A percentile compares a stretch with the other conserved stretches of the same genome.
These are phyloP conservation scores for Tuber indicum DNA, from an alignment of 495 filamentous ascomycete species.

Conservation along the genomic window DNA sequence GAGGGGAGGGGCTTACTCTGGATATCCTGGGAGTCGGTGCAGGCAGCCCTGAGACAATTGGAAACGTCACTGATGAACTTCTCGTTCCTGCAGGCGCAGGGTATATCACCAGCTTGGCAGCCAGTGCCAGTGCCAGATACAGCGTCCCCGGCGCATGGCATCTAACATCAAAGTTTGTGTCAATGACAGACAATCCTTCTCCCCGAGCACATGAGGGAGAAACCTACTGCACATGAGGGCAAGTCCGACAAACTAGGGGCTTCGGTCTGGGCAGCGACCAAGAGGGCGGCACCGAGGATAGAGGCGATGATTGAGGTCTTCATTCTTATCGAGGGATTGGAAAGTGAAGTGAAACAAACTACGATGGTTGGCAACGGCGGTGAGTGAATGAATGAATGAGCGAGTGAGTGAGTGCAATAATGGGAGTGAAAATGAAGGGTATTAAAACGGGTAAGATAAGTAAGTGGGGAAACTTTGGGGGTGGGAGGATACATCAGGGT, in stretches of 20 bases:
- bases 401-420: background rate
- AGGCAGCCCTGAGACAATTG: constrained; percentile 59
- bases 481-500: background rate
- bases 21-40: constrained; percentile 51
- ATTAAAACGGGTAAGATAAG: constrained; percentile 7
- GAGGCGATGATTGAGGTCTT: constrained; percentile 43
- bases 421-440: background rate
- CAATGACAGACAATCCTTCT: background rate
- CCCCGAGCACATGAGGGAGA: background rate
- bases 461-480: background rate
- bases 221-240: constrained; percentile 11
- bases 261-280: constrained; percentile 28
- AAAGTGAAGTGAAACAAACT: constrained; percentile 7
- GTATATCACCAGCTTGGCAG: constrained; percentile 47
- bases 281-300: constrained; percentile 24
- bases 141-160: constrained; percentile 11
- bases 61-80: constrained; percentile 57
- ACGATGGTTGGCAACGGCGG: background rate
- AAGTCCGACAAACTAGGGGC: background rate
- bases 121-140: constrained; percentile 39
- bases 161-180: constrained; percentile 20
- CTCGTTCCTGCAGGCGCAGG: constrained; percentile 61
- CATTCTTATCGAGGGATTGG: constrained; percentile 39
- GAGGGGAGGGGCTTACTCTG: constrained; percentile 44
- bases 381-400: background rate